Percentiles rank a stretch among this genome's conserved stretches.
phyloP scores from a whole-genome alignment of 768 basidiomycete genomes.

The Tricholoma bakamatsutake region DNA sequence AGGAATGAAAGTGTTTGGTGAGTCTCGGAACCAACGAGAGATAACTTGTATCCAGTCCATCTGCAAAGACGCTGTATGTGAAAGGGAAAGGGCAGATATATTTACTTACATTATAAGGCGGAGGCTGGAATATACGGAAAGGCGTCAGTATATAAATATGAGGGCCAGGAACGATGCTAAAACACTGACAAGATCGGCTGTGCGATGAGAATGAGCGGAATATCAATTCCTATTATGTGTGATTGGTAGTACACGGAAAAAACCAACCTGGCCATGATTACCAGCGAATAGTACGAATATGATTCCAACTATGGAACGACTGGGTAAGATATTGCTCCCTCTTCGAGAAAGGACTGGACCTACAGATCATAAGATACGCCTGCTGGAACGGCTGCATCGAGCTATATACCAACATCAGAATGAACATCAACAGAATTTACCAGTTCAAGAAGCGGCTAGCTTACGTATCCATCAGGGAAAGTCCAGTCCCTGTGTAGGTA shows the following conservation, averaged over 20 bases:
- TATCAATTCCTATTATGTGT: neutral
- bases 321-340: neutral
- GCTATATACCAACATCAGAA: slow-evolving; percentile 18
- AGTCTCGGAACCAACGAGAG: slow-evolving; percentile 36
- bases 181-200: slow-evolving; percentile 57
- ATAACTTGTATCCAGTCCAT: slow-evolving; percentile 54
- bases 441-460: slow-evolving; percentile 7
- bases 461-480: slow-evolving; percentile 58
- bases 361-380: slow-evolving; percentile 61
- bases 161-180: neutral
- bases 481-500: slow-evolving; percentile 62
- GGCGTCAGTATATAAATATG: neutral
- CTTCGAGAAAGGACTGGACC: slow-evolving; percentile 5
- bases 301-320: slow-evolving; percentile 34
- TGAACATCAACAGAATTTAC: neutral
- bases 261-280: slow-evolving; percentile 68
- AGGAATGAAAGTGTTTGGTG: slow-evolving; percentile 62
- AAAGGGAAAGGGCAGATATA: neutral
- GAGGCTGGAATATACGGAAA: slow-evolving; percentile 31
- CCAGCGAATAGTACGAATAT: slow-evolving; percentile 67
- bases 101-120: slow-evolving; percentile 45
- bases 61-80: slow-evolving; percentile 26
- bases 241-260: neutral
- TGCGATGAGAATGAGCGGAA: neutral
- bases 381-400: slow-evolving; percentile 67